Base-by-base conservation (phyloP, 1,284 basidiomycete species). In the Sporisorium scitamineum region DNA sequence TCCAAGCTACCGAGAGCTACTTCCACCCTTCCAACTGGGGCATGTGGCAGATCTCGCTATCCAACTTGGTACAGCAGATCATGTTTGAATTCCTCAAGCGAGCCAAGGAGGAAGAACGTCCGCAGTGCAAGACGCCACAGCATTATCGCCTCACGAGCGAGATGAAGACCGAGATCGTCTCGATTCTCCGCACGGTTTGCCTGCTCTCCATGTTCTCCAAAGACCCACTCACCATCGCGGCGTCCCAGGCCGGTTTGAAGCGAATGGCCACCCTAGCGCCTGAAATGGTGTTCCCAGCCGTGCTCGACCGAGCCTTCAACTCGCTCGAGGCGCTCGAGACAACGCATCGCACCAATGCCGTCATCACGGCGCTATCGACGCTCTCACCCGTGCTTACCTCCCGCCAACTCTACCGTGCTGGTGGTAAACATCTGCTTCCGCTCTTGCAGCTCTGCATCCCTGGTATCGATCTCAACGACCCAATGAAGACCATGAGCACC, bases 131-230 rank as follows among this genome's bases (percentile, higher is more conserved):
- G 85, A 97, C 92, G 0, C 96, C 95, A 0, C 84, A 88, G 89
- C 85, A 85, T 24, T 88, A 91, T 81, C 90, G 95, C 11, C 87
- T 99, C 48, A 98, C 95, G 0, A 89, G 90, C 6, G 87, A 88
- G 24, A 96, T 99, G 80, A 91, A 93, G 64, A 90, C 90, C 58
- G 90, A 91, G 27, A 95, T 99, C 81, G 94, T 97, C 24, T 88
- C 88, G 26, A 91, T 90, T 45, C 88, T 98, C 45, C 90, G 93
- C 44, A 96, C 94, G 0, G 93, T 96, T 10, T 93, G 94, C 1
- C 88, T 99, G 37, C 89, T 98, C 14, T 91, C 94, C 24, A 97
- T 99, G 92, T 99, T 99, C 87, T 92, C 94, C 55, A 97, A 98
- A 86, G 88, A 88, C 57, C 84, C 87, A 54, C 80, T 88, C 34